These are phyloP conservation scores for Passiflora organensis DNA, from an alignment of 345 rosid genomes.

Conservation along the genomic window DNA sequence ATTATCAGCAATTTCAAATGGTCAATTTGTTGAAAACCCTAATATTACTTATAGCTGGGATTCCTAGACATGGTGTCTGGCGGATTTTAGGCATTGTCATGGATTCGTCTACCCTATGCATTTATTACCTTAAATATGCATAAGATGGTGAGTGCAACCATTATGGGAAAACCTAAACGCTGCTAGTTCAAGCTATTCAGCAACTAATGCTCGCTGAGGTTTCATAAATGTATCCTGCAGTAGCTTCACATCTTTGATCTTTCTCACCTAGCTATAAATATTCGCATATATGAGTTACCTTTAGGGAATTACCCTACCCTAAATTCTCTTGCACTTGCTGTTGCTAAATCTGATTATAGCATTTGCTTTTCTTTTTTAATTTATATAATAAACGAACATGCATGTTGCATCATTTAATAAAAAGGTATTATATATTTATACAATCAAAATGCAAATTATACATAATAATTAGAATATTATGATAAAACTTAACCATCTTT, in stretches of 20 bases:
- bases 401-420: too few relatives aligned
- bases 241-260: slow-evolving; percentile 15
- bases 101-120: slow-evolving; percentile 17
- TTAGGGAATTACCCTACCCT: too few relatives aligned
- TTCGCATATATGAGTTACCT: neutral
- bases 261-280: slow-evolving; percentile 1
- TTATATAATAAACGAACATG: too few relatives aligned
- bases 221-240: slow-evolving; percentile 22
- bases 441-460: too few relatives aligned
- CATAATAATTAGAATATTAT: too few relatives aligned
- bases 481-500: too few relatives aligned
- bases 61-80: slow-evolving; percentile 30
- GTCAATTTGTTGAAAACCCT: slow-evolving; percentile 54
- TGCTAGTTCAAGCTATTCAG: slow-evolving; percentile 37
- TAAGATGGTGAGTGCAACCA: slow-evolving; percentile 27
- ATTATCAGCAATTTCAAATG: slow-evolving; percentile 33
- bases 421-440: too few relatives aligned
- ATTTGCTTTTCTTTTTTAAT: too few relatives aligned
- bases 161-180: slow-evolving; percentile 41
- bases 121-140: slow-evolving; percentile 29
- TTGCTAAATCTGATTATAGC: too few relatives aligned
- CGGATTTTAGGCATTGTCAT: slow-evolving; percentile 13
- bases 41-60: slow-evolving; percentile 47
- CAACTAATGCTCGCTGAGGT: slow-evolving; percentile 21
- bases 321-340: too few relatives aligned